Base-by-base conservation (phyloP, 2,329 filamentous ascomycete species). In the Whalleya microplaca region DNA sequence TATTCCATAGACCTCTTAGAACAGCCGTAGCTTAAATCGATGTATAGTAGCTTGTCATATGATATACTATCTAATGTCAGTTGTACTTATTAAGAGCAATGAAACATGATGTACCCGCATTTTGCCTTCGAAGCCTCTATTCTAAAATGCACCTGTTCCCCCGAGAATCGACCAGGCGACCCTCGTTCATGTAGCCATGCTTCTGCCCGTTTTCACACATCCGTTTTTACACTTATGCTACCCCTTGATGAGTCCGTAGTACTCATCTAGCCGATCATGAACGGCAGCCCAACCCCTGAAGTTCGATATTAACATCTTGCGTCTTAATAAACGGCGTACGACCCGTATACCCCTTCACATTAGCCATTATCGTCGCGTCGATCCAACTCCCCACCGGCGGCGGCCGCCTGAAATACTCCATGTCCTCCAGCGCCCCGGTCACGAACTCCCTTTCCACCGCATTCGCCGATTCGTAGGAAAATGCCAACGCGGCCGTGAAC, bases 331-430 rank as follows among this genome's bases (percentile, higher is more conserved):
- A 69, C 8, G 62, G 65, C 8, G 65, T 48, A 8, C 68, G 65
- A n/a, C 67, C 66, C 1, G 66, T 65, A 41, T 68, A 69, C 12
- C 62, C 68, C 52, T 67, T 68, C 2, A 64, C 64, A 20, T 69
- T 69, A 21, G 67, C 66, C 65, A 67, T 67, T 12, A 69, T 67
- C 3, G 67, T 67, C 19, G 55, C 60, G 8, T 69, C 66, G 32
- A 62, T 55, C 66, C 68, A 69, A 41, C 53, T 51, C 10, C 67
- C 66, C 42, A 69, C 63, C 0, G 66, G 65, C 18, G 67, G 64
- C 18, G 66, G 67, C 23, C 64, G 62, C 21, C 64, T 63, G 27
- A 61, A 69, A 43, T 62, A 64, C 48, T 68, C 66, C 63, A 68
- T 66, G 14, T 64, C 62, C 14, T 50, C 58, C 3, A 69, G 53